A percentile compares a stretch with the other conserved stretches of the same genome.
Conservation (phyloP, 1,284 basidiomycete genomes). For the Cerioporus squamosus region DNA sequence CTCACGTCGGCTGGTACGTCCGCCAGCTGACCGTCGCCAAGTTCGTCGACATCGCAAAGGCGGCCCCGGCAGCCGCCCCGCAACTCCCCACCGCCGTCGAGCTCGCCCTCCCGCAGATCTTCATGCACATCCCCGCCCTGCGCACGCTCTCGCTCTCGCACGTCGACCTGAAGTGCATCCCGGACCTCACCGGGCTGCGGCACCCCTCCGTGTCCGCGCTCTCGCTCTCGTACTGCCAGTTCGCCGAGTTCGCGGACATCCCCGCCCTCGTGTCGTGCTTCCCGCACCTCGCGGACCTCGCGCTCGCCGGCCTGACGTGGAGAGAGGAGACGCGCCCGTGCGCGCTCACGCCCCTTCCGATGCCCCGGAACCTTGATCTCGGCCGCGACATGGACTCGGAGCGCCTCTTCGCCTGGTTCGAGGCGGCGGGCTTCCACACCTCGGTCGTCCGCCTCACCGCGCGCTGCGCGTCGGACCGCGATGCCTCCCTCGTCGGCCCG, state of each 20-base stretch:
- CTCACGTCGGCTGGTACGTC: slow-evolving; percentile 30
- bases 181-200: slow-evolving; percentile 13
- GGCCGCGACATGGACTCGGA: slow-evolving; percentile 29
- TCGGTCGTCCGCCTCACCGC: slow-evolving; percentile 23
- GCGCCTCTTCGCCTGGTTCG: slow-evolving; percentile 29
- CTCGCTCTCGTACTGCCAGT: slow-evolving; percentile 32
- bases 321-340: slow-evolving; percentile 10
- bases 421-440: slow-evolving; percentile 22
- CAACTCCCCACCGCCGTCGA: slow-evolving; percentile 6
- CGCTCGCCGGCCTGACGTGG: slow-evolving; percentile 33
- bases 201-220: slow-evolving; percentile 28
- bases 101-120: slow-evolving; percentile 17
- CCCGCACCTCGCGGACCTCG: slow-evolving; percentile 27
- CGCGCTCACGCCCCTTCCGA: slow-evolving; percentile 4
- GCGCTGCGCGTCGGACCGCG: slow-evolving; percentile 27
- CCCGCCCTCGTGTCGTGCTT: slow-evolving; percentile 31
- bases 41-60: slow-evolving; percentile 3
- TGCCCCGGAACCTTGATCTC: slow-evolving; percentile 19
- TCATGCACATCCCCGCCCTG: slow-evolving; percentile 24
- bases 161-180: slow-evolving; percentile 21
- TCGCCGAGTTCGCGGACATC: slow-evolving; percentile 31
- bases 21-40: slow-evolving; percentile 28
- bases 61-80: neutral
- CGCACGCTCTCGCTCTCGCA: slow-evolving; percentile 26
- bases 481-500: slow-evolving; percentile 29